These are phyloP conservation scores for Aspergillus ibericus DNA, from an alignment of 2,329 filamentous ascomycete genomes.

Conservation along the genomic window DNA sequence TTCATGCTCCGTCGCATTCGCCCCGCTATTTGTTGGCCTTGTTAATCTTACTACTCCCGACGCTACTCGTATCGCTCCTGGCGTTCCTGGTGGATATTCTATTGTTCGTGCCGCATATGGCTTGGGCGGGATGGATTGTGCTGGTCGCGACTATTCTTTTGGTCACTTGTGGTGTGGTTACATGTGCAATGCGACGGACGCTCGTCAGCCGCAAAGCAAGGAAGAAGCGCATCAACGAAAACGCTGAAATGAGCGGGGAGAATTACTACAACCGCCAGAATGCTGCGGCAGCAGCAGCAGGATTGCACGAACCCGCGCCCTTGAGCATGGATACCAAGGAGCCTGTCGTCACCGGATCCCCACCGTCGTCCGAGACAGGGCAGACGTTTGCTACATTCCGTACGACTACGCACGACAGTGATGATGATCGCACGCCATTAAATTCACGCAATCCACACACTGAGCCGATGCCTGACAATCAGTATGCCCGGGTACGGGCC, in stretches of 20 bases:
- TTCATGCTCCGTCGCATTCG: conserved; percentile 86
- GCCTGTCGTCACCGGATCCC: conserved; percentile 55
- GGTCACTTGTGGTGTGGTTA: conserved; percentile 76
- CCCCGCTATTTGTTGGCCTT: conserved; percentile 81
- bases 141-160: conserved; percentile 85
- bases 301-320: conserved; percentile 16
- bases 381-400: conserved; percentile 51
- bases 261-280: conserved; percentile 75
- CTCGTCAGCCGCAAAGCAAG: conserved; percentile 89
- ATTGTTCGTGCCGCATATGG: conserved; percentile 88
- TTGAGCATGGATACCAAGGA: conserved; percentile 57
- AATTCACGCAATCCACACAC: conserved; percentile 35
- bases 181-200: conserved; percentile 91
- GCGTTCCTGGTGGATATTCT: conserved; percentile 93
- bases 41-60: conserved; percentile 82
- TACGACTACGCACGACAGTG: conserved; percentile 32
- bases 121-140: conserved; percentile 93
- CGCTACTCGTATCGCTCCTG: conserved; percentile 77
- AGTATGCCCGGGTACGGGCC: conserved; percentile 29
- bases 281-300: conserved; percentile 33
- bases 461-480: conserved; percentile 28
- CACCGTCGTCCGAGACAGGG: conserved; percentile 52
- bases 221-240: conserved; percentile 86
- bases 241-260: conserved; percentile 95
- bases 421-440: conserved; percentile 45